phyloP scores from a whole-genome alignment of 108 stramenopile genomes.

The Cyclotella kingstonii region DNA sequence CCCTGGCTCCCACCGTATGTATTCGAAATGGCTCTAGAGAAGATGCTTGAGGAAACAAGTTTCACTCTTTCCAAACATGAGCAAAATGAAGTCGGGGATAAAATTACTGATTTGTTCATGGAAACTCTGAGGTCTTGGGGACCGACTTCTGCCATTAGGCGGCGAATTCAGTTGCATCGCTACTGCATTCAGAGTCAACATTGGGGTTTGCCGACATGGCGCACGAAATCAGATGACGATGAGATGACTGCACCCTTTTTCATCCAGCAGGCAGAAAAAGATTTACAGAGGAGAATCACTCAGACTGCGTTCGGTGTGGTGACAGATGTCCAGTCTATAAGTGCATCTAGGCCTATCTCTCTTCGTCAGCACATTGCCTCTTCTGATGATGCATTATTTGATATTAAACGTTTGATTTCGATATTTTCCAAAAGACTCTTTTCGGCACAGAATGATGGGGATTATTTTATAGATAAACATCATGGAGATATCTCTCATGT shows the following conservation, averaged over 20 bases:
- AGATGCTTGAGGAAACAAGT: slow-evolving; percentile 62
- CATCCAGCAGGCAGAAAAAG: slow-evolving; percentile 36
- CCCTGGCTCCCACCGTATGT: slow-evolving; percentile 62
- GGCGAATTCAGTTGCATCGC: slow-evolving; percentile 57
- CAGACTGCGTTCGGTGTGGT: slow-evolving; percentile 46
- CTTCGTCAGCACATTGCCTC: slow-evolving; percentile 36
- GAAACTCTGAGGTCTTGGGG: slow-evolving; percentile 74
- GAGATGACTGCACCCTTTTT: slow-evolving; percentile 6
- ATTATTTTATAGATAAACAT: not conserved
- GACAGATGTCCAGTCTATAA: slow-evolving; percentile 5
- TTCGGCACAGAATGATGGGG: not conserved
- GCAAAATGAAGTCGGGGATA: slow-evolving; percentile 15
- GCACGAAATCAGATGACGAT: not conserved
- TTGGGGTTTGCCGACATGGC: slow-evolving; percentile 17
- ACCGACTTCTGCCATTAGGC: slow-evolving; percentile 59
- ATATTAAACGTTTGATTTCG: slow-evolving; percentile 20
- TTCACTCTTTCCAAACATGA: not conserved
- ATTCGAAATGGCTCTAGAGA: slow-evolving; percentile 55
- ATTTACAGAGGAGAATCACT: slow-evolving; percentile 37
- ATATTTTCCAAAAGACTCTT: slow-evolving; percentile 20
- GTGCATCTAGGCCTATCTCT: slow-evolving; percentile 1
- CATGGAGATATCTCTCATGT: slow-evolving; percentile 13
- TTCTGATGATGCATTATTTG: slow-evolving; percentile 37
- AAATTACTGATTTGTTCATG: slow-evolving; percentile 61
- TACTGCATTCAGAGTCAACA: slow-evolving; percentile 28